phyloP scores from a whole-genome alignment of 2,329 filamentous ascomycete genomes.

The Blastomyces percursus region DNA sequence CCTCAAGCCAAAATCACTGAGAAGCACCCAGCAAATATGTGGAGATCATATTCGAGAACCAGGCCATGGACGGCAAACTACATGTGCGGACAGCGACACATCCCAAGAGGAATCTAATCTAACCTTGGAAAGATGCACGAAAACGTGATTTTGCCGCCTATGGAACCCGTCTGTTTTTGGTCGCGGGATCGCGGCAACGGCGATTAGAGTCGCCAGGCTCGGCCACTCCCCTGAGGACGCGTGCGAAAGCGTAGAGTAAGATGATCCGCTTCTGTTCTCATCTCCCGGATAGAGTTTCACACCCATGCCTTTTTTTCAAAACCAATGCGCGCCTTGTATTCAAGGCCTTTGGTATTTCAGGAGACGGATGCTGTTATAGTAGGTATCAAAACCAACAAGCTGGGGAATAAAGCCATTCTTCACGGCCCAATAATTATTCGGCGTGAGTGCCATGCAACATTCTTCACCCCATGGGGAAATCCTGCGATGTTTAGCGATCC shows the following conservation, averaged over 20 bases:
- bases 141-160: too few species aligned
- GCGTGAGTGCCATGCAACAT: neutral
- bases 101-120: neutral
- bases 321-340: neutral
- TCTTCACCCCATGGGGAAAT: neutral
- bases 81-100: neutral
- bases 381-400: neutral
- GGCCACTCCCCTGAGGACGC: neutral
- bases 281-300: neutral
- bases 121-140: neutral
- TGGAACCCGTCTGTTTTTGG: too few species aligned
- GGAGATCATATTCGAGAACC: neutral
- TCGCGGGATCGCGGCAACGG: too few species aligned
- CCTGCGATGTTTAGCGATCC: neutral
- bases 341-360: neutral
- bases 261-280: neutral
- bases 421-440: neutral
- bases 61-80: neutral
- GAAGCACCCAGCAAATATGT: neutral
- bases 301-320: neutral
- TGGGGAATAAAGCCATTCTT: neutral
- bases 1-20: neutral
- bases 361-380: neutral
- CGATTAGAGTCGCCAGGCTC: neutral
- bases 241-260: neutral